Conservation (phyloP, 2,329 filamentous ascomycete genomes). For the Beauveria brongniartii region DNA sequence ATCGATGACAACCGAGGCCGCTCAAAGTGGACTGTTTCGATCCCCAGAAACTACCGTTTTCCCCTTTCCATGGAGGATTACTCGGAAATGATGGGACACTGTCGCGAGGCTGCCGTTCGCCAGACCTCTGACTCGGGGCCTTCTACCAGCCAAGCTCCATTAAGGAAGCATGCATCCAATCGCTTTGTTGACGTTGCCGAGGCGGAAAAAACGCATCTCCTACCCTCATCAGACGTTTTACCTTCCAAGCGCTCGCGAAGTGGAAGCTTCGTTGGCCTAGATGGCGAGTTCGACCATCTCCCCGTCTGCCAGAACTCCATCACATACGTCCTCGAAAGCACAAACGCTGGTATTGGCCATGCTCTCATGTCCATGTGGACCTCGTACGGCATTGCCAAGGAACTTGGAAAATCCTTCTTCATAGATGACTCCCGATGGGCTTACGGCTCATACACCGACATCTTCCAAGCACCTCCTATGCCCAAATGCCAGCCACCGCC, state of each 20-base stretch:
- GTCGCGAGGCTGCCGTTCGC: constrained; percentile 54
- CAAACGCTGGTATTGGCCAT: constrained; percentile 68
- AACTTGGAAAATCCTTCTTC: constrained; percentile 71
- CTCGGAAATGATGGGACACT: constrained; percentile 58
- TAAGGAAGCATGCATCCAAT: constrained; percentile 50
- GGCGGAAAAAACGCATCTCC: constrained; percentile 56
- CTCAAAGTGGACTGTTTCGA: constrained; percentile 72
- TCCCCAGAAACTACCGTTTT: constrained; percentile 59
- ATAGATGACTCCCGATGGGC: constrained; percentile 78
- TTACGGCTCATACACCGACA: constrained; percentile 66
- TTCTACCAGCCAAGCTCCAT: constrained; percentile 32
- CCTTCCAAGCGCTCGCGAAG: constrained; percentile 30
- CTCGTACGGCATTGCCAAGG: constrained; percentile 69
- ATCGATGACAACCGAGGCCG: constrained; percentile 57
- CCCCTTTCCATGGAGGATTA: constrained; percentile 62
- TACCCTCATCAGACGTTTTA: constrained; percentile 37
- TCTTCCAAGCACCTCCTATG: constrained; percentile 60
- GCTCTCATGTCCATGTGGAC: constrained; percentile 76
- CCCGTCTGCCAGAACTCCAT: constrained; percentile 61
- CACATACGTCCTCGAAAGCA: constrained; percentile 67
- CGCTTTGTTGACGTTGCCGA: constrained; percentile 65
- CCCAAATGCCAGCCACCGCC: constrained; percentile 64
- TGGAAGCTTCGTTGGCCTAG: constrained; percentile 41
- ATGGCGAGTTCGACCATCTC: constrained; percentile 34
- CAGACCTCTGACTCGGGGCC: constrained; percentile 38